Evolutionary conservation across 768 basidiomycete genomes (phyloP).

Genomic region (Coprinopsis marcescibilis): DNA sequence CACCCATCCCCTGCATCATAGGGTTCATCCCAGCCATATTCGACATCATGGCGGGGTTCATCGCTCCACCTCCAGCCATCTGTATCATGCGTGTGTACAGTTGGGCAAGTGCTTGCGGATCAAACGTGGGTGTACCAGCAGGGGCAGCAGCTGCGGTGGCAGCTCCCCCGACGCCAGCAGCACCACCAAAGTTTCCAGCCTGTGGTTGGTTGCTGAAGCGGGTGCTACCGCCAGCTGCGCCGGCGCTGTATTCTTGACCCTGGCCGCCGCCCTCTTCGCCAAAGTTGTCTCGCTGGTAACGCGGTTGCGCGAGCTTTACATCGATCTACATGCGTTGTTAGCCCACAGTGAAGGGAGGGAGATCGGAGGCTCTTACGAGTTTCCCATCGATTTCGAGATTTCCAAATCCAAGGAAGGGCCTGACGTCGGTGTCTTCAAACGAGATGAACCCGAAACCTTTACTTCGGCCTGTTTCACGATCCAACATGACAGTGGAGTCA

Average conservation of each 20-base stretch:
- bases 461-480: slow-evolving; percentile 89
- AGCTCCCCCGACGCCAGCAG: slow-evolving; percentile 18
- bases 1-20: too few species aligned
- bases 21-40: slow-evolving; percentile 38
- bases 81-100: slow-evolving; percentile 96
- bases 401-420: slow-evolving; percentile 82
- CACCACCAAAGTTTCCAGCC: slow-evolving; percentile 28
- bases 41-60: slow-evolving; percentile 58
- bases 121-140: slow-evolving; percentile 52
- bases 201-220: slow-evolving; percentile 24
- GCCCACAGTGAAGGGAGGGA: not conserved
- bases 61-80: slow-evolving; percentile 57
- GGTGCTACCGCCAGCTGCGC: slow-evolving; percentile 11
- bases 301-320: slow-evolving; percentile 92
- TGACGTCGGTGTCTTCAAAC: slow-evolving; percentile 87
- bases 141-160: slow-evolving; percentile 45
- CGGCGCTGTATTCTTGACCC: slow-evolving; percentile 18
- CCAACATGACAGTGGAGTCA: slow-evolving; percentile 98
- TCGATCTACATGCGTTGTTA: slow-evolving; percentile 67
- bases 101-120: slow-evolving; percentile 86
- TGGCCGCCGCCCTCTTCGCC: slow-evolving; percentile 17
- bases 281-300: slow-evolving; percentile 62
- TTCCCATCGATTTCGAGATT: slow-evolving; percentile 94
- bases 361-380: slow-evolving; percentile 49
- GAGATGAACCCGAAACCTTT: slow-evolving; percentile 99